Base-by-base conservation (phyloP, 805 yeast genomes). In the Nakazawaea laoshanensis region DNA sequence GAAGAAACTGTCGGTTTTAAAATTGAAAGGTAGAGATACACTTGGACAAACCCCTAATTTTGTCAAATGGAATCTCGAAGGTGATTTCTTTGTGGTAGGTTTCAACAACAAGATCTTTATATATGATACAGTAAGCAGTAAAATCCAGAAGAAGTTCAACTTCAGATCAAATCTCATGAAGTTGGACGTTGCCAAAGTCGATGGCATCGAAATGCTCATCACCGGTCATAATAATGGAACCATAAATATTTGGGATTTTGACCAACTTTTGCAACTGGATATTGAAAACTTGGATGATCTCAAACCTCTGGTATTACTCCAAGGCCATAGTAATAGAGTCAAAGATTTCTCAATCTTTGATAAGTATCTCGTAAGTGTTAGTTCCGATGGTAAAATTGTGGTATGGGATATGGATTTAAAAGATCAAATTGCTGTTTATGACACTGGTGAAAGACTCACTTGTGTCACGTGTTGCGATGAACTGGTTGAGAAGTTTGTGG, bases 341-440 rank as follows among this genome's bases (percentile, higher is more conserved):
- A 89, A 89, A 57, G 94, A 78, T 42, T 66, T 92, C 44, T 60
- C 75, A 13, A 62, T 76, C 30, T 69, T 66, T 46, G 25, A 17
- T 3, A 29, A 36, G 9, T 81, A 68, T 48, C 55, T 92, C 48
- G 69, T 84, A 0, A 80, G 95, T 2, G 84, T 87, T 9, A 84
- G 96, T 1, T 84, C 96, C 0, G 97, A 89, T 55, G 97, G 97
- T 17, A 82, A 74, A 47, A 79, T 89, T 33, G 94, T 92, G 6
- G 82, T 89, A 3, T 89, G 96, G 96, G 81, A 88, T 50, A 59
- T 79, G 50, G 51, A 58, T 1, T 47, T 61, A 2, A 67, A 69
- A 46, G 94, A 84, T 47, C 95, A 87, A 53, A 70, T 87, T 16
- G 96, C 96, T 0, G 92, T 86, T 3, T 89, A 87, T 52, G 85